Evolutionary conservation across 1,284 basidiomycete species (phyloP).

Genomic region (Ceratobasidium sp.): DNA sequence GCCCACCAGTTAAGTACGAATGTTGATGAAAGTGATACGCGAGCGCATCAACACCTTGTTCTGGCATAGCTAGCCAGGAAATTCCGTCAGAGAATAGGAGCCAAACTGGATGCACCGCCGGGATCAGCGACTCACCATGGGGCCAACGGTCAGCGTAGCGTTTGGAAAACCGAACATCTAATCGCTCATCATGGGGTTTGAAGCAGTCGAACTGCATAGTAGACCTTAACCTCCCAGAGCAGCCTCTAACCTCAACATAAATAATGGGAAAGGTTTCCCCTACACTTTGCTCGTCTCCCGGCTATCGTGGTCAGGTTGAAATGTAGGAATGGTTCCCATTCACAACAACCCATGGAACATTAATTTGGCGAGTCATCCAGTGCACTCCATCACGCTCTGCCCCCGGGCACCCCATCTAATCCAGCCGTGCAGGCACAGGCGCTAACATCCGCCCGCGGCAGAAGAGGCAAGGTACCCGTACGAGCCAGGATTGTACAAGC

Average conservation of each 20-base stretch:
- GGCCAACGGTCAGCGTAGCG: no score
- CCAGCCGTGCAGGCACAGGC: neutral
- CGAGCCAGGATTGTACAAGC: neutral
- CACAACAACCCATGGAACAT: neutral
- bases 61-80: neutral
- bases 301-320: slow-evolving; percentile 41
- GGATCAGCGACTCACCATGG: neutral
- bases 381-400: neutral
- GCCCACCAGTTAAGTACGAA: no score
- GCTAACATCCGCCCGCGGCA: neutral
- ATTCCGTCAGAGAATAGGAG: neutral
- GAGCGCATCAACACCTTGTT: no score
- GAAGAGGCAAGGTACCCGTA: neutral
- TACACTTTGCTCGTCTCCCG: neutral
- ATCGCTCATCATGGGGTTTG: neutral
- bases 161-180: neutral
- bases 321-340: neutral
- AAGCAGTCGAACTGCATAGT: neutral
- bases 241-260: neutral
- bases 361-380: neutral
- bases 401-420: neutral
- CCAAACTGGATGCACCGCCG: neutral
- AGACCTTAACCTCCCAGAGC: neutral
- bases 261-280: slow-evolving; percentile 1
- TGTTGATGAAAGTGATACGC: no score